phyloP scores from a whole-genome alignment of 371 early-diverging fungal species.

The Nosema muscidifuracis region DNA sequence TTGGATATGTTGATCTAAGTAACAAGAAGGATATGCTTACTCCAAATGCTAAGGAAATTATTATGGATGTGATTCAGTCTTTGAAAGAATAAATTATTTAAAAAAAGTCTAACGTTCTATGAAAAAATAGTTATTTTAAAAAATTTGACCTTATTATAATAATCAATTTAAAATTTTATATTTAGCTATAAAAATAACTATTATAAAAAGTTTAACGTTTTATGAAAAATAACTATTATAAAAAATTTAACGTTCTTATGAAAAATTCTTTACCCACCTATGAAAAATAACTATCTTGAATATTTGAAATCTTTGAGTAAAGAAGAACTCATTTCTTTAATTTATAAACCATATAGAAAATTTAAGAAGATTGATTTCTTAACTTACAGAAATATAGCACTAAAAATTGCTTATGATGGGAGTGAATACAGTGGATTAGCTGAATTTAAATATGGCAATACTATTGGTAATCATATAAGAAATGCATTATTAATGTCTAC shows the following conservation, averaged over 20 bases:
- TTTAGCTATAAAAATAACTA: too few relatives aligned
- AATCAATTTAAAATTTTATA: too few relatives aligned
- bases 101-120: too few relatives aligned
- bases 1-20: slow-evolving; percentile 48
- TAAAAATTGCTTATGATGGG: slow-evolving; percentile 48
- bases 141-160: too few relatives aligned
- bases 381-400: slow-evolving; percentile 35
- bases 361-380: background rate
- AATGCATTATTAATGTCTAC: slow-evolving; percentile 34
- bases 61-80: slow-evolving; percentile 41
- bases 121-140: too few relatives aligned
- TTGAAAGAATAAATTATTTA: slow-evolving; percentile 34
- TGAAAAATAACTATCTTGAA: slow-evolving; percentile 19
- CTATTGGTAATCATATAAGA: slow-evolving; percentile 23
- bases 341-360: slow-evolving; percentile 7
- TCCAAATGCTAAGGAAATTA: slow-evolving; percentile 29
- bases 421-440: slow-evolving; percentile 40
- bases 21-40: slow-evolving; percentile 32
- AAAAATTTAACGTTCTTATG: too few relatives aligned
- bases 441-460: slow-evolving; percentile 6
- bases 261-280: background rate
- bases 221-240: too few relatives aligned
- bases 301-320: slow-evolving; percentile 17
- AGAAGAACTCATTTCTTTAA: slow-evolving; percentile 16
- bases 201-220: too few relatives aligned